Evolutionary conservation across 2,329 filamentous ascomycete species (phyloP).

Genomic region (Atkinsonella texensis): DNA sequence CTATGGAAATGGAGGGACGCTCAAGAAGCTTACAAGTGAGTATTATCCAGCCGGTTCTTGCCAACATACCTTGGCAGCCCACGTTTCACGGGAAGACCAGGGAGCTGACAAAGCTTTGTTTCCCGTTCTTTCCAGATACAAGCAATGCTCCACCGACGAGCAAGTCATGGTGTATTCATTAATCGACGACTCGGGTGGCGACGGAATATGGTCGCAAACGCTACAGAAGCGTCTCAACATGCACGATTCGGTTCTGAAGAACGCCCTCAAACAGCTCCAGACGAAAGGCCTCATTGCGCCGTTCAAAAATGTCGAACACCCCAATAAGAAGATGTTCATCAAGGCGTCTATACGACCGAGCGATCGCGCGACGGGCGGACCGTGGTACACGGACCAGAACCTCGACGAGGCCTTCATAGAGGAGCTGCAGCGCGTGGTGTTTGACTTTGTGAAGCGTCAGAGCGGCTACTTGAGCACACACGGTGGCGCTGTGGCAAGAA

Average conservation of each 20-base stretch:
- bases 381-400: constrained; percentile 88
- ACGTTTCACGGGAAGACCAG: too few species aligned
- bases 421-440: constrained; percentile 59
- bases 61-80: not conserved
- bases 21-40: constrained; percentile 51
- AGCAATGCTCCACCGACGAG: constrained; percentile 55
- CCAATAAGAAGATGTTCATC: constrained; percentile 93
- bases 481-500: constrained; percentile 18
- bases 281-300: constrained; percentile 70
- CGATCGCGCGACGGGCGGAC: constrained; percentile 83
- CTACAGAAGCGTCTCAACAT: constrained; percentile 71
- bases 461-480: constrained; percentile 52
- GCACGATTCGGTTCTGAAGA: constrained; percentile 71
- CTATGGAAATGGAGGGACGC: constrained; percentile 45
- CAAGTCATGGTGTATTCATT: constrained; percentile 74
- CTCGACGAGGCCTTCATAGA: constrained; percentile 84
- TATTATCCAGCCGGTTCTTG: not conserved
- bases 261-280: constrained; percentile 74
- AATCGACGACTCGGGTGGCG: constrained; percentile 73
- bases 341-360: constrained; percentile 72
- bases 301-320: constrained; percentile 85
- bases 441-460: constrained; percentile 57
- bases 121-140: constrained; percentile 34
- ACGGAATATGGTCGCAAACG: constrained; percentile 84
- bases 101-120: not conserved